Evolutionary conservation across 352 stramenopile genomes (phyloP).

Genomic region (Peronospora tabacina): DNA sequence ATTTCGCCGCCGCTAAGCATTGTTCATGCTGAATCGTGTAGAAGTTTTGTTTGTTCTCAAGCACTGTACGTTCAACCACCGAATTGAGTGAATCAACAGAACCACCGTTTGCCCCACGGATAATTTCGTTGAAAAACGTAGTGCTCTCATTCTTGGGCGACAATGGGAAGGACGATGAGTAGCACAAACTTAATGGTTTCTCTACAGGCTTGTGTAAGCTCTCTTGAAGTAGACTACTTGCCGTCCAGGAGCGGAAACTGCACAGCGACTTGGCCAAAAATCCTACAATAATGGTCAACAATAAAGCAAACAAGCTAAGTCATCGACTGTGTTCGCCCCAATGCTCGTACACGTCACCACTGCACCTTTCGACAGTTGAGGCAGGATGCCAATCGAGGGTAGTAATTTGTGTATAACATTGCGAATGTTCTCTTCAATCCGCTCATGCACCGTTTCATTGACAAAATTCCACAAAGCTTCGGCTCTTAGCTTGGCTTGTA

Average conservation of each 20-base stretch:
- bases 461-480: not conserved
- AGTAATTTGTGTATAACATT: slow-evolving; percentile 20
- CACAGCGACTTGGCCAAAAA: slow-evolving; percentile 43
- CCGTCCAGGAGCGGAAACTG: slow-evolving; percentile 22
- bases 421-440: slow-evolving; percentile 34
- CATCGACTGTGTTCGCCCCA: not conserved
- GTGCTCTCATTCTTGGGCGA: not conserved
- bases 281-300: slow-evolving; percentile 12
- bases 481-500: slow-evolving; percentile 23
- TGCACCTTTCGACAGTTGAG: slow-evolving; percentile 22
- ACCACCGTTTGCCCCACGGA: not conserved
- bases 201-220: slow-evolving; percentile 1
- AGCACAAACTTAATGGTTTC: slow-evolving; percentile 18
- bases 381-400: slow-evolving; percentile 16
- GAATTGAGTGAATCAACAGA: slow-evolving; percentile 3
- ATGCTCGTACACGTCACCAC: not conserved
- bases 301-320: not conserved
- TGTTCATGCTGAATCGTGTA: slow-evolving; percentile 1
- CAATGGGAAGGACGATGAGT: slow-evolving; percentile 33
- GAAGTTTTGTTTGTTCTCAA: slow-evolving; percentile 5
- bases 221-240: slow-evolving; percentile 13
- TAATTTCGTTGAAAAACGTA: slow-evolving; percentile 14
- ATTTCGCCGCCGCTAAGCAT: slow-evolving; percentile 8
- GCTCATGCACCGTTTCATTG: slow-evolving; percentile 17
- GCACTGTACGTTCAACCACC: slow-evolving; percentile 8